Conservation (phyloP, 768 basidiomycete genomes). For the Mycena galericulata region DNA sequence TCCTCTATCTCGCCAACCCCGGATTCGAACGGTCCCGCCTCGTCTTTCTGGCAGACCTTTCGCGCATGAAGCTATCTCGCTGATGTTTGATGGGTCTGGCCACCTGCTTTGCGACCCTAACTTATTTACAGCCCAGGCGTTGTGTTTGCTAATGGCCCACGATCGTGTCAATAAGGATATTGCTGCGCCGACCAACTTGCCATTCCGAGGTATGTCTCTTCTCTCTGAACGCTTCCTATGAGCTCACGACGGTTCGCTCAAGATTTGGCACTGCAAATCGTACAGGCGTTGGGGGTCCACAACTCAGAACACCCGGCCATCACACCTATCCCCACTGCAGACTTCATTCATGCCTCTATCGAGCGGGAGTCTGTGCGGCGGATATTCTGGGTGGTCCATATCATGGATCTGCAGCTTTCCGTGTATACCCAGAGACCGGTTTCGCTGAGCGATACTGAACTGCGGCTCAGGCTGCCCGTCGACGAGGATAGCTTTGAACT, state of each 20-base stretch:
- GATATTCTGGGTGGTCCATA: slow-evolving; percentile 83
- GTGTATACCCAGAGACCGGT: slow-evolving; percentile 34
- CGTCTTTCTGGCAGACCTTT: slow-evolving; percentile 51
- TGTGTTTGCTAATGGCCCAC: slow-evolving; percentile 78
- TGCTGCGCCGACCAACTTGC: slow-evolving; percentile 51
- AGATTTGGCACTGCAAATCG: slow-evolving; percentile 76
- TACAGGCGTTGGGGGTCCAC: slow-evolving; percentile 75
- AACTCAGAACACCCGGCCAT: slow-evolving; percentile 70
- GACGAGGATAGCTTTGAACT: slow-evolving; percentile 88
- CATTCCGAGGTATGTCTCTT: slow-evolving; percentile 62
- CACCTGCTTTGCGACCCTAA: slow-evolving; percentile 71
- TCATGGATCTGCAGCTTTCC: slow-evolving; percentile 64
- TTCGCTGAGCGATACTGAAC: slow-evolving; percentile 51
- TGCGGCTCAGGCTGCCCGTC: slow-evolving; percentile 76
- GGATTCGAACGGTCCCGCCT: slow-evolving; percentile 57
- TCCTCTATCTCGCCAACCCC: slow-evolving; percentile 76
- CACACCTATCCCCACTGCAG: slow-evolving; percentile 68
- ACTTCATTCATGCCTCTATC: slow-evolving; percentile 70
- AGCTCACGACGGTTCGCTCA: not conserved
- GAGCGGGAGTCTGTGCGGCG: slow-evolving; percentile 85
- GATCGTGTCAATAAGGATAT: slow-evolving; percentile 63
- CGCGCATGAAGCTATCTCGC: slow-evolving; percentile 68
- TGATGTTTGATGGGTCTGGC: slow-evolving; percentile 81
- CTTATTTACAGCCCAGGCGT: slow-evolving; percentile 80
- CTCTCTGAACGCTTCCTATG: not conserved